Base-by-base conservation (phyloP, 768 basidiomycete genomes). In the Suillus fuscotomentosus region DNA sequence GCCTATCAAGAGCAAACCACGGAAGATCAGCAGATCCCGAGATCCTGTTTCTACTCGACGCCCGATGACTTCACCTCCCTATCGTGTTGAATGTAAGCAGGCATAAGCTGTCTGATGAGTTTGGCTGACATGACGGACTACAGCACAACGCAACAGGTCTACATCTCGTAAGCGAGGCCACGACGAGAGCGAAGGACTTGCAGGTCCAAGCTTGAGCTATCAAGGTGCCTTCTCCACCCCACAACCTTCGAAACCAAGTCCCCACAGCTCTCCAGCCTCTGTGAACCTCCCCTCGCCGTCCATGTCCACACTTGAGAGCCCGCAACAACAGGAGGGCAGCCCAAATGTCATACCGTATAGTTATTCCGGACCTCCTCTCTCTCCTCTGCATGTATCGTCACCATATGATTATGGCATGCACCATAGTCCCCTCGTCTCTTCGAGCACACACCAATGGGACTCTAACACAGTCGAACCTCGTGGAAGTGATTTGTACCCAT, bases 181-280 rank as follows among this genome's bases (percentile, higher is more conserved):
- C 63, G 89, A 91, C 68, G 91, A 92, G 65, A 81, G 81, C 43
- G 86, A 87, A 60, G 77, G 78, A 53, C 72, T 82, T 5, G 83
- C 88, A 55, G 82, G 82, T 42, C 65, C 72, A 38, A 70, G 61
- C 31, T 70, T 76, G 14, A 73, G 81, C 2, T 86, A 81, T 68
- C 84, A 85, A 66, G 85, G 84, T 45, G 81, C 82, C 38, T 88
- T 88, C 69, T 80, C 85, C 5, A 85, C 84, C 63, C 86, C 88
- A 11, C 80, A 80, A 7, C 76, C 76, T 31, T 73, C 81, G 14
- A 82, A 74, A 48, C 77, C 83, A 11, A 91, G 89, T 71, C 81
- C 87, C 9, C 90, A 91, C 69, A 89, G 91, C 71, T 93, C 91
- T 15, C 91, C 91, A 2, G 85, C 86, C 3, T 93, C 91, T 14